phyloP scores from a whole-genome alignment of 768 basidiomycete genomes.

The Trichaptum fuscoviolaceum region DNA sequence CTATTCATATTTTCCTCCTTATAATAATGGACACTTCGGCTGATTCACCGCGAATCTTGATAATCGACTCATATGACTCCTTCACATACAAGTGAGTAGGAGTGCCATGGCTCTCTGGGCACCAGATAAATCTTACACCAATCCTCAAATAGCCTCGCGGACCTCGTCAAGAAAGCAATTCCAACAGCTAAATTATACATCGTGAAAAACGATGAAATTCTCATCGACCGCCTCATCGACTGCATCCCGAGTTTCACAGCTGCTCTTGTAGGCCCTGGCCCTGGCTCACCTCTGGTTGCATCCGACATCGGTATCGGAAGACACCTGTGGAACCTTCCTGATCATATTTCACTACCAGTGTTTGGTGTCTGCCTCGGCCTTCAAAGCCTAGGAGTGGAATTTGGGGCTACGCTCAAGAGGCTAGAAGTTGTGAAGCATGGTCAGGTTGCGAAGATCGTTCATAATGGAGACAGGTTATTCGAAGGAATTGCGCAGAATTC shows the following conservation, averaged over 20 bases:
- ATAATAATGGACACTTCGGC: neutral
- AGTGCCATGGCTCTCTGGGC: neutral
- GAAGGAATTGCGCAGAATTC: constrained; percentile 44
- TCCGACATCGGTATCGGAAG: constrained; percentile 65
- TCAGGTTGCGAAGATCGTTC: constrained; percentile 60
- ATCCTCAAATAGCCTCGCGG: constrained; percentile 51
- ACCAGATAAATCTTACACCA: constrained; percentile 2
- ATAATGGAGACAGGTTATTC: constrained; percentile 57
- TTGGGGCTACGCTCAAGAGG: constrained; percentile 55
- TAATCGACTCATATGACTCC: constrained; percentile 83
- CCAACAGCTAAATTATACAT: constrained; percentile 60
- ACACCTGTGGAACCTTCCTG: constrained; percentile 62
- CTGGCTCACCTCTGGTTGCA: constrained; percentile 63
- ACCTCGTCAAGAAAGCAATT: constrained; percentile 59
- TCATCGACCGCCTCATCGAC: constrained; percentile 43
- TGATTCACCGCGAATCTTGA: constrained; percentile 45
- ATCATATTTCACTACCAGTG: constrained; percentile 52
- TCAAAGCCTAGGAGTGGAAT: constrained; percentile 66
- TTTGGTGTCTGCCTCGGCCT: constrained; percentile 84
- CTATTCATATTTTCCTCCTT: neutral
- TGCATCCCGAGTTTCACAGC: constrained; percentile 60
- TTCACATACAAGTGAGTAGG: constrained; percentile 80
- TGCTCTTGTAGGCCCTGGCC: constrained; percentile 73
- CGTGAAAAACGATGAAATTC: constrained; percentile 65
- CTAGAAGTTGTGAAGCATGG: constrained; percentile 74